Conservation (phyloP, 495 filamentous ascomycete genomes). For the Podospora sp. region DNA sequence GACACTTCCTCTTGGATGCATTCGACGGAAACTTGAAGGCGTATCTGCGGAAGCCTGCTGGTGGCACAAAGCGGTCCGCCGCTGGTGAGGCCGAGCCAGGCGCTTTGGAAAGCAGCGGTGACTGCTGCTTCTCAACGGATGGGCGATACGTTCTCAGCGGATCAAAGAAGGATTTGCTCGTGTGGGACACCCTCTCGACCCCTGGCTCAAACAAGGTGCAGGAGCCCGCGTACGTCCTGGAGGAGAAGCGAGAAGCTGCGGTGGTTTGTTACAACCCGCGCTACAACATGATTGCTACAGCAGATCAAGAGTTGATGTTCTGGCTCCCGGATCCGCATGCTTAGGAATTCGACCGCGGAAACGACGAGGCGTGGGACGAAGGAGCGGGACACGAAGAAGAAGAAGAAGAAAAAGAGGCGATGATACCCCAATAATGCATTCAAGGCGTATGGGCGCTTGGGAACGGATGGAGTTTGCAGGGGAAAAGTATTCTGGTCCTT, state of each 20-base stretch:
- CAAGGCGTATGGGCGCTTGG: conserved; percentile 3
- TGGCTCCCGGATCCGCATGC: conserved; percentile 81
- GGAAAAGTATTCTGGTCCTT: neutral
- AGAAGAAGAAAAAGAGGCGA: conserved; percentile 3
- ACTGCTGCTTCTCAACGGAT: conserved; percentile 86
- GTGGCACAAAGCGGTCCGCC: conserved; percentile 46
- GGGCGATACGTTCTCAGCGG: conserved; percentile 85
- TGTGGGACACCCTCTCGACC: conserved; percentile 76
- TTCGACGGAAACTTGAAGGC: conserved; percentile 77
- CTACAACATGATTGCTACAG: conserved; percentile 85
- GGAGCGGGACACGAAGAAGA: no score
- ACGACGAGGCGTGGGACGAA: no score
- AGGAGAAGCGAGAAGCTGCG: conserved; percentile 66
- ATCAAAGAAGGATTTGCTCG: conserved; percentile 67
- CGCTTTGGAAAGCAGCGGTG: conserved; percentile 60
- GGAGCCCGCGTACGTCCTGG: conserved; percentile 64
- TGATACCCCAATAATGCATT: conserved; percentile 30
- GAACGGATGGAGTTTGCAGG: neutral
- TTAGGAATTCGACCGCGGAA: no score
- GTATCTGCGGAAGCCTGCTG: conserved; percentile 54
- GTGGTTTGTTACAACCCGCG: conserved; percentile 87
- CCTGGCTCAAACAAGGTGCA: conserved; percentile 60
- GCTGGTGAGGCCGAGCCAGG: conserved; percentile 48
- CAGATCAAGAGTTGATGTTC: conserved; percentile 83
- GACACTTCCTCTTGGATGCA: conserved; percentile 88